Percentiles rank a stretch among this genome's conserved stretches.
Evolutionary conservation across 1,284 basidiomycete species (phyloP).

Genomic region (Apiotrichum mycotoxinovorans): DNA sequence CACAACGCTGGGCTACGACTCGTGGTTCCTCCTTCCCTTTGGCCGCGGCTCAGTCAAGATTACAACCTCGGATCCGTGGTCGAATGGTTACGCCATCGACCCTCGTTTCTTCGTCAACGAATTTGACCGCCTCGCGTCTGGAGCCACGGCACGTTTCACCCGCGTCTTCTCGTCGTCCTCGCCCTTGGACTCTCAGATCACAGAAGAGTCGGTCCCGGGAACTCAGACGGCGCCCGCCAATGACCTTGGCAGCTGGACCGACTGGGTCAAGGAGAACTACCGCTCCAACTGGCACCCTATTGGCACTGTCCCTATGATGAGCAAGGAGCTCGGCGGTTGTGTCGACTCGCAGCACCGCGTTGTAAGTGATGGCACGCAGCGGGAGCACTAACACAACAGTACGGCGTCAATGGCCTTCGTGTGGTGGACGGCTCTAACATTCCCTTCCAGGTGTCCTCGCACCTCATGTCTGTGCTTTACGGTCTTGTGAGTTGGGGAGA

Average conservation of each 20-base stretch:
- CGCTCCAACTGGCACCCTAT: constrained; percentile 53
- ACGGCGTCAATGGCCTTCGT: constrained; percentile 52
- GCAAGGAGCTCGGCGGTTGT: constrained; percentile 57
- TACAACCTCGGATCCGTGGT: constrained; percentile 34
- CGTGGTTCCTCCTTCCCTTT: constrained; percentile 48
- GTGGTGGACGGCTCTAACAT: constrained; percentile 54
- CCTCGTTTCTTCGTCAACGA: constrained; percentile 48
- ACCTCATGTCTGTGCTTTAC: constrained; percentile 43
- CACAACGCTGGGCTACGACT: constrained; percentile 40
- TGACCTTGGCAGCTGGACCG: constrained; percentile 44
- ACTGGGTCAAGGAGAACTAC: constrained; percentile 40
- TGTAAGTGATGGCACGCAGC: constrained; percentile 48
- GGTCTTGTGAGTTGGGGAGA: constrained; percentile 19
- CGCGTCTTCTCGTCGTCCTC: constrained; percentile 17
- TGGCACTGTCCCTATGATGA: constrained; percentile 63
- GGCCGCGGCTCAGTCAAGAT: constrained; percentile 44
- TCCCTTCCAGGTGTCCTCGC: constrained; percentile 51
- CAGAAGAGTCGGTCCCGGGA: constrained; percentile 45
- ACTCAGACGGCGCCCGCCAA: constrained; percentile 30
- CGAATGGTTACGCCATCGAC: constrained; percentile 29
- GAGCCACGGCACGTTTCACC: constrained; percentile 22
- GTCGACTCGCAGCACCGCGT: constrained; percentile 52
- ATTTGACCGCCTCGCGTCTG: constrained; percentile 31
- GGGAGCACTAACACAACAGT: constrained; percentile 36
- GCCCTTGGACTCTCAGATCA: constrained; percentile 24